Evolutionary conservation across 164 flowering plant species (phyloP), one percentile per base, ranked within the genome.

Genomic region (Sedum album): DNA sequence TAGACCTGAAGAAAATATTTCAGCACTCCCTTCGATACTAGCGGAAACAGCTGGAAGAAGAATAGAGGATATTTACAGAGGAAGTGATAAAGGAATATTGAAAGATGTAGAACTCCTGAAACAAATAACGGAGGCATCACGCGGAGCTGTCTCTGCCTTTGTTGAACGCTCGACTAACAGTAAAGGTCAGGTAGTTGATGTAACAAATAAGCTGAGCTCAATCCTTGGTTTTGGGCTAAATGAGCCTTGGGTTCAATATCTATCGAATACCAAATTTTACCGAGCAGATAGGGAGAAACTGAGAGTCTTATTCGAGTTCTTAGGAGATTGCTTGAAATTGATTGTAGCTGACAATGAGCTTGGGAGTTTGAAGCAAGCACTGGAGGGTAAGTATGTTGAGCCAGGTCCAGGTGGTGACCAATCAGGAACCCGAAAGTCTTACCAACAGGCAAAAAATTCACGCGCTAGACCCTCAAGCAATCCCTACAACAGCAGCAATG

Each of bases 361-460:
- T 60, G 96, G 99, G n/a, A 84, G 94, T 79, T 75, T 95, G 71
- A 94, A 90, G 73, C 97, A 88, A 74, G 99, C 99, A 20, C 71
- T 95, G 78, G 91, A 95, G 73, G 99, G 99, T 20, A 88, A 90
- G 46, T 95, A 83, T 70, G 99, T 95, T 17, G 93, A 85, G 75
- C 97, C 99, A 15, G 99, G 99, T 41, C 99, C 99, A 14, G 99
- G 99, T 41, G 99, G 99, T 57, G 99, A 95, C 70, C 99, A 14
- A 91, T 95, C 35, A 85, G 97, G 70, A 95, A 95, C 77, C 99
- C 99, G 0, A 95, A 95, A 76, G 99, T 95, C 23, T 73, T 95
- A 73, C 99, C 99, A n/a, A 95, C 99, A 4, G 99, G 99, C 25
- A 95, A 95, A 79, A 95, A 95, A 95, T 95, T 65, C 99, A 95